These are phyloP conservation scores for Vitellaria paradoxa DNA, from an alignment of 179 eudicot species.

Conservation along the genomic window DNA sequence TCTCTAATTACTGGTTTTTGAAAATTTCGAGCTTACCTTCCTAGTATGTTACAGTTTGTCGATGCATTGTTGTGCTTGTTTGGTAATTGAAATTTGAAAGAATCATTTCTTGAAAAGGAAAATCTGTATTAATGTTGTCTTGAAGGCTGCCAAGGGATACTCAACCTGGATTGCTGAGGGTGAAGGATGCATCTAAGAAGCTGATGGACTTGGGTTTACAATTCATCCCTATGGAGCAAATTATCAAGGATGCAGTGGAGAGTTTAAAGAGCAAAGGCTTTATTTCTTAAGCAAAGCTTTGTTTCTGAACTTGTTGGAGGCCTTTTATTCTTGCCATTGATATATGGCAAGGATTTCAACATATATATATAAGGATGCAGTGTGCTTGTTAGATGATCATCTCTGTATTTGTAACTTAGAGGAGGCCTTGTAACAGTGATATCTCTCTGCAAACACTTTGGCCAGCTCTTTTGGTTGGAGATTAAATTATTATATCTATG, in stretches of 20 bases:
- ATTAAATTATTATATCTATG: no score
- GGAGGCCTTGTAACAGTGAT: no score
- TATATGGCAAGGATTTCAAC: neutral
- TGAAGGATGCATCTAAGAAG: constrained; percentile 65
- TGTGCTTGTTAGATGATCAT: neutral
- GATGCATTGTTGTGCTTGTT: no score
- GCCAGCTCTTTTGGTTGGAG: no score
- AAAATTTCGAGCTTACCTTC: no score
- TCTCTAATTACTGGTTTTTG: neutral
- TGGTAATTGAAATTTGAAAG: no score
- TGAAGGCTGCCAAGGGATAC: constrained; percentile 81
- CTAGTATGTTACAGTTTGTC: no score
- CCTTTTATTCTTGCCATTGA: neutral
- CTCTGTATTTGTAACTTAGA: no score
- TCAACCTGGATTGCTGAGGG: constrained; percentile 81
- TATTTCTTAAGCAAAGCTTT: constrained; percentile 35
- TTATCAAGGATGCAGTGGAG: constrained; percentile 79
- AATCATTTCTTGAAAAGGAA: no score
- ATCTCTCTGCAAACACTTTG: no score
- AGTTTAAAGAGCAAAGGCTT: constrained; percentile 80
- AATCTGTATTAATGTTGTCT: neutral
- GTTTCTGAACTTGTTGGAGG: neutral
- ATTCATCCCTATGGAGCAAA: constrained; percentile 76
- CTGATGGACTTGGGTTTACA: constrained; percentile 76
- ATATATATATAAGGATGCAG: neutral